A percentile compares a stretch with the other conserved stretches of the same genome.
These are phyloP conservation scores for Cupressus sempervirens DNA, from an alignment of 75 land plant genomes.

Conservation along the genomic window DNA sequence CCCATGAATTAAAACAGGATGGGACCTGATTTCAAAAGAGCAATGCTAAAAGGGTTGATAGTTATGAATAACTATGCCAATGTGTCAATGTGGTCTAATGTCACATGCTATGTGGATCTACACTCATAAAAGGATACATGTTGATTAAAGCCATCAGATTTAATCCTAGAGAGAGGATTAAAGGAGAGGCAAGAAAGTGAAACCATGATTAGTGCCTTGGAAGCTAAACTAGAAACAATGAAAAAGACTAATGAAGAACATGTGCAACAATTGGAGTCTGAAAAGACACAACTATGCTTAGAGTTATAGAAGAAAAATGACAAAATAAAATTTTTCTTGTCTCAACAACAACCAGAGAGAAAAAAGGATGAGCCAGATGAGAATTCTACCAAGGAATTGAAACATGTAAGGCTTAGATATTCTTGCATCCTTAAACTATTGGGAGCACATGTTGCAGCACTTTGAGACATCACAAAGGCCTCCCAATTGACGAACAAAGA, in stretches of 20 bases:
- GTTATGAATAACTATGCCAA: no score
- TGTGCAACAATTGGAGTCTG: no score
- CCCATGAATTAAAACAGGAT: no score
- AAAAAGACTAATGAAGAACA: no score
- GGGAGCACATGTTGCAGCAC: neutral
- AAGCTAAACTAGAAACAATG: neutral
- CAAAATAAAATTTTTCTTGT: neutral
- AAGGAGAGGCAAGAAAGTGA: neutral
- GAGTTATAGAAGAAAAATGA: neutral
- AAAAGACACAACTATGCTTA: no score
- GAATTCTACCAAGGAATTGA: conserved; percentile 30
- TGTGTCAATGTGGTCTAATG: no score
- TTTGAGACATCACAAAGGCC: neutral
- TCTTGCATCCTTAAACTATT: neutral
- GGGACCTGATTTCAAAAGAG: no score
- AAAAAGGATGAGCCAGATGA: conserved; percentile 51
- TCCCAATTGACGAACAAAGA: neutral
- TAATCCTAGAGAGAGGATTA: neutral
- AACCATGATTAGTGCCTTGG: neutral
- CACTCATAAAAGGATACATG: no score
- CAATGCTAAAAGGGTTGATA: no score
- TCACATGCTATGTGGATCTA: no score
- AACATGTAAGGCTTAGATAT: conserved; percentile 46
- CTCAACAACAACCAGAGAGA: conserved; percentile 3
- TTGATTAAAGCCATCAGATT: no score